These are phyloP conservation scores for Agaricus subrufescens DNA, from an alignment of 768 basidiomycete species.

Conservation along the genomic window DNA sequence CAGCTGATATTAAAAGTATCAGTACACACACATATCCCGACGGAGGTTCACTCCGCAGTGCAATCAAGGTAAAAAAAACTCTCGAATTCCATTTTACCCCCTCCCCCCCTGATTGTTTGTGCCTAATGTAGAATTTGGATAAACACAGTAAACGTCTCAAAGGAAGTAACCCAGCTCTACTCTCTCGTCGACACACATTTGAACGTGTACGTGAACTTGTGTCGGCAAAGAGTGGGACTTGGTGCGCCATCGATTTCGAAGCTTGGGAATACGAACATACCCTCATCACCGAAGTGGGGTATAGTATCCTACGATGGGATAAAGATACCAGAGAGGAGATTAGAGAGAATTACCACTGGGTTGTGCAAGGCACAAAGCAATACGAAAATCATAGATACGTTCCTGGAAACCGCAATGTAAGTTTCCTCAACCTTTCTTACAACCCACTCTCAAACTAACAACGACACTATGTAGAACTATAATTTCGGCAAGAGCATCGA, in stretches of 20 bases:
- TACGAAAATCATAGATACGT: conserved; percentile 64
- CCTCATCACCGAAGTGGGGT: conserved; percentile 81
- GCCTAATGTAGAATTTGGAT: conserved; percentile 50
- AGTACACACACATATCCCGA: conserved; percentile 54
- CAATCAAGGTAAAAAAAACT: conserved; percentile 45
- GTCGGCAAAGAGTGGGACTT: conserved; percentile 59
- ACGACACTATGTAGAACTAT: conserved; percentile 43
- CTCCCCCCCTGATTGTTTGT: not conserved
- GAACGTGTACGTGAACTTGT: conserved; percentile 65
- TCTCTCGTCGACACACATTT: conserved; percentile 56
- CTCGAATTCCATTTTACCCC: not conserved
- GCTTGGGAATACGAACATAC: conserved; percentile 76
- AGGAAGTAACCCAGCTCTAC: conserved; percentile 51
- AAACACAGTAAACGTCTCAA: conserved; percentile 80
- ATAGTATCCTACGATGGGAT: conserved; percentile 53
- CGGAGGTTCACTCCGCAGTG: conserved; percentile 48
- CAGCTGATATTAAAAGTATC: conserved; percentile 50
- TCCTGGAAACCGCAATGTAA: conserved; percentile 54
- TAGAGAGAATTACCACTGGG: conserved; percentile 51
- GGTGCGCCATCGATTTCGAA: conserved; percentile 81
- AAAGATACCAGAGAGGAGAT: conserved; percentile 39
- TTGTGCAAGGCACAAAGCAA: conserved; percentile 55
- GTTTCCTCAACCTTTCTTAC: not conserved
- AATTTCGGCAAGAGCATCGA: conserved; percentile 59
- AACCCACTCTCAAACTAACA: not conserved